Percentiles rank a stretch among this genome's conserved stretches.
Conservation (phyloP, 768 basidiomycete genomes). For the Boletellus ananiceps region DNA sequence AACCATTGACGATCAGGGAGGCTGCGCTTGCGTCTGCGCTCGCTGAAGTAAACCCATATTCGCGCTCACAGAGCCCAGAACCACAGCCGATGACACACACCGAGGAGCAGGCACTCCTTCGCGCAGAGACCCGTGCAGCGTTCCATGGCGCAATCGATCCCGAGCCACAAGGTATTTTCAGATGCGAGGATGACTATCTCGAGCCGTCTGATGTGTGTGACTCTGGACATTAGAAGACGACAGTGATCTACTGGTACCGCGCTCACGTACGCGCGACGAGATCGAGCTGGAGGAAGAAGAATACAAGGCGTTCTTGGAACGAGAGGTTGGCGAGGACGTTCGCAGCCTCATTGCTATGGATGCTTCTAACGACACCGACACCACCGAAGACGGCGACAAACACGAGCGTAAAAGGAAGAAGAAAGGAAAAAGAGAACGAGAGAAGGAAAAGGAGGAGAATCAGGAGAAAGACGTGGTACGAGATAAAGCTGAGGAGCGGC, state of each 20-base stretch:
- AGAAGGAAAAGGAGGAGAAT: slow-evolving; percentile 30
- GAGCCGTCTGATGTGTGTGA: background rate
- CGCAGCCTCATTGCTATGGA: slow-evolving; percentile 59
- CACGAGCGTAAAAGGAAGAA: slow-evolving; percentile 28
- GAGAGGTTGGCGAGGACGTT: slow-evolving; percentile 77
- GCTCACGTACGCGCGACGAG: slow-evolving; percentile 78
- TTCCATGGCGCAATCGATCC: slow-evolving; percentile 51
- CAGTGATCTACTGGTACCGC: slow-evolving; percentile 66
- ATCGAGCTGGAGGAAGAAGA: slow-evolving; percentile 76
- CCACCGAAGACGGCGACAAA: slow-evolving; percentile 24
- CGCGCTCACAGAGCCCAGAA: slow-evolving; percentile 54
- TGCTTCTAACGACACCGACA: slow-evolving; percentile 23
- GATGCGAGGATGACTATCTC: background rate
- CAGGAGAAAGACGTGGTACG: slow-evolving; percentile 18
- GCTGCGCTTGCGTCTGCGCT: slow-evolving; percentile 63
- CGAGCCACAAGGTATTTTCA: slow-evolving; percentile 9
- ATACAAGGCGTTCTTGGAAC: slow-evolving; percentile 76
- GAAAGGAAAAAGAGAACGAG: slow-evolving; percentile 28
- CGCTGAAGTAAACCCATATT: slow-evolving; percentile 38
- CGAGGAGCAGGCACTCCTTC: slow-evolving; percentile 71
- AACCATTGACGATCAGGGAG: slow-evolving; percentile 73
- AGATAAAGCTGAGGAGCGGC: slow-evolving; percentile 18
- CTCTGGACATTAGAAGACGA: slow-evolving; percentile 39
- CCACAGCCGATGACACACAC: slow-evolving; percentile 60
- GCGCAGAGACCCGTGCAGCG: slow-evolving; percentile 78